Base-by-base conservation (phyloP, 192 early-diverging fungal genomes). In the Lobulomyces angularis region DNA sequence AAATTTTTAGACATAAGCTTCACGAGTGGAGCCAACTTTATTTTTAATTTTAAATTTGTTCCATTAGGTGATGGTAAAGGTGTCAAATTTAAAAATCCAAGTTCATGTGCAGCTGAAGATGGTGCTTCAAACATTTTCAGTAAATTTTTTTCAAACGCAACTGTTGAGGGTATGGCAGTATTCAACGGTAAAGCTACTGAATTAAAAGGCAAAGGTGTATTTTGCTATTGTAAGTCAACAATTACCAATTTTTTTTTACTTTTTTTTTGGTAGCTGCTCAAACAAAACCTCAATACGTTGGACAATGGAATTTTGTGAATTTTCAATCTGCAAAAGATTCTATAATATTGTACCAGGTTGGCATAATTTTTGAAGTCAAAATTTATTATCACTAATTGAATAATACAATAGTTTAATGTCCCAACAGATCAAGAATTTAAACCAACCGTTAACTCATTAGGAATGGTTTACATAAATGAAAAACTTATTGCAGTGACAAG, bases 231-330 rank as follows among this genome's bases (percentile, higher is more conserved):
- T 86, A 87, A 71, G 75, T 87, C 48, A 81, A 83, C 16, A 81
- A 83, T 35, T 86, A 81, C 35, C 82, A 83, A 54, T 77, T 73
- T 28, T 69, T 79, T 31, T 83, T 89, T 17, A 62, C 68, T 23
- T 57, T 84, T 41, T 89, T 84, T 60, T 71, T 86, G 22, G 82
- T 90, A 37, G 92, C 86, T 3, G 62, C 88, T 44, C 84, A 89
- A 53, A 78, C 67, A 51, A 83, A 81, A 47, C 88, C 90, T 20
- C 84, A 92, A 27, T 67, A 81, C 34, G 76, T 85, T 19, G 82
- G 78, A 28, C 73, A 77, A 55, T 96, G 86, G 85, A 89, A 83
- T 55, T 87, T 86, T 62, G 58, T 69, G 26, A 77, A 82, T 47
- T 84, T 96, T 53, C 80, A 83, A 25, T 65, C 63, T 9, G 46